phyloP scores from a whole-genome alignment of 768 basidiomycete species.

The Lactarius sanguifluus region DNA sequence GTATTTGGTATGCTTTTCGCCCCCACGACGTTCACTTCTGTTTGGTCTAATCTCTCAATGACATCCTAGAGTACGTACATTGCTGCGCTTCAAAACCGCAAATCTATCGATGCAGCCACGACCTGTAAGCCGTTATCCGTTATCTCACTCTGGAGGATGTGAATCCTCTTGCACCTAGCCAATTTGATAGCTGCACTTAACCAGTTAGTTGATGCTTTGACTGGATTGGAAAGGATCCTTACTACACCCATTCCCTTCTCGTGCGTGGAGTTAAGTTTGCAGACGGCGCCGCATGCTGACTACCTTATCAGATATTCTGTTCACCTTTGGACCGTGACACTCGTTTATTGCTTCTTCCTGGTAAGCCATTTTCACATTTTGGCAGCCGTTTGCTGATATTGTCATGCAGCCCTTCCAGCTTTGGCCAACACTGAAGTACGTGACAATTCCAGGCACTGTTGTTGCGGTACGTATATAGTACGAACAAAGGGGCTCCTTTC shows the following conservation, averaged over 20 bases:
- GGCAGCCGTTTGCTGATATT: conserved; percentile 16
- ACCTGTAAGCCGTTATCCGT: conserved; percentile 45
- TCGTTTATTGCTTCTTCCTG: conserved; percentile 59
- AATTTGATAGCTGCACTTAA: conserved; percentile 49
- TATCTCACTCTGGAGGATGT: background rate
- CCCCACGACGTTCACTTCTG: background rate
- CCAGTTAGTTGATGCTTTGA: conserved; percentile 62
- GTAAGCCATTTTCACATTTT: conserved; percentile 38
- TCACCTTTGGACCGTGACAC: conserved; percentile 66
- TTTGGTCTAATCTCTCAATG: conserved; percentile 13
- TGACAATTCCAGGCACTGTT: conserved; percentile 64
- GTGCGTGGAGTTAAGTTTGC: conserved; percentile 38
- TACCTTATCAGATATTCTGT: conserved; percentile 51
- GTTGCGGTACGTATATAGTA: conserved; percentile 42
- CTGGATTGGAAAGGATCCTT: conserved; percentile 69
- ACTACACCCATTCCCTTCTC: conserved; percentile 79
- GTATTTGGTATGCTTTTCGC: conserved; percentile 50
- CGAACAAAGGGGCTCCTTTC: background rate
- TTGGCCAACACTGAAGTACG: conserved; percentile 51
- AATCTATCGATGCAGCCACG: conserved; percentile 58
- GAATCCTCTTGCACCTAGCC: conserved; percentile 37
- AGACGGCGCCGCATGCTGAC: conserved; percentile 7
- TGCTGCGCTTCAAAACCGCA: conserved; percentile 55
- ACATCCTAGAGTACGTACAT: conserved; percentile 67
- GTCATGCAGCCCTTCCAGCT: conserved; percentile 61